These are phyloP conservation scores for Poa pratensis DNA, from an alignment of 176 grass and related monocot genomes.

Conservation along the genomic window DNA sequence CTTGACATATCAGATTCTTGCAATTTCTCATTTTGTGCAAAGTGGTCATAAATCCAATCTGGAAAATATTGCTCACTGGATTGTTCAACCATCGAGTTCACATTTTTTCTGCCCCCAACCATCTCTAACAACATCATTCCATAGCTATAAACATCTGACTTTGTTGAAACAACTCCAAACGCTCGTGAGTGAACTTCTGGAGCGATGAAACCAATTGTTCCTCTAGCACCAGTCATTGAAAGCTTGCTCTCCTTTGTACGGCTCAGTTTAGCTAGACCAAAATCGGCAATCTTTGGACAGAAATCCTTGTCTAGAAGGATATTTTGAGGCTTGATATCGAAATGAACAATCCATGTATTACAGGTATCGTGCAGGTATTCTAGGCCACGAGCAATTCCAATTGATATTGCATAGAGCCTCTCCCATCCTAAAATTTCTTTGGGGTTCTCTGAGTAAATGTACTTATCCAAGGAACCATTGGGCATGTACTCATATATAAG, in stretches of 20 bases:
- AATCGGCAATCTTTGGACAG: conserved; percentile 62
- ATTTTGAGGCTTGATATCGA: conserved; percentile 68
- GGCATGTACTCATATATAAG: conserved; percentile 66
- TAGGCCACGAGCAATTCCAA: conserved; percentile 49
- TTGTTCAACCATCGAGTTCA: too few species aligned
- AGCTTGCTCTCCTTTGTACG: conserved; percentile 46
- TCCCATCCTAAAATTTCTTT: conserved; percentile 62
- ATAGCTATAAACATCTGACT: conserved; percentile 73
- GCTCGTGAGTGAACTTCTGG: conserved; percentile 53
- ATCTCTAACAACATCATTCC: conserved; percentile 78
- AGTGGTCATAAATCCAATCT: too few species aligned
- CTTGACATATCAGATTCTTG: too few species aligned
- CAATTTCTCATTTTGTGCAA: too few species aligned
- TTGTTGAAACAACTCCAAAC: conserved; percentile 55
- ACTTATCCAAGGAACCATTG: conserved; percentile 65
- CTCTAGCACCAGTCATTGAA: conserved; percentile 56
- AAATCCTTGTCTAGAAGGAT: conserved; percentile 60
- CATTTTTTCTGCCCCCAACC: conserved; percentile 39
- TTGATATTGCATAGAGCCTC: conserved; percentile 43
- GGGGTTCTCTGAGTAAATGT: conserved; percentile 55
- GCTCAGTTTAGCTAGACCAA: conserved; percentile 63
- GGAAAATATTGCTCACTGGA: too few species aligned
- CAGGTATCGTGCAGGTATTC: conserved; percentile 57
- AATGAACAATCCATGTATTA: conserved; percentile 58
- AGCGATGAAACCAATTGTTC: conserved; percentile 73